Evolutionary conservation across 1,284 basidiomycete genomes (phyloP), one percentile per base, ranked within the genome.

Genomic region (Trichosporon sp.): DNA sequence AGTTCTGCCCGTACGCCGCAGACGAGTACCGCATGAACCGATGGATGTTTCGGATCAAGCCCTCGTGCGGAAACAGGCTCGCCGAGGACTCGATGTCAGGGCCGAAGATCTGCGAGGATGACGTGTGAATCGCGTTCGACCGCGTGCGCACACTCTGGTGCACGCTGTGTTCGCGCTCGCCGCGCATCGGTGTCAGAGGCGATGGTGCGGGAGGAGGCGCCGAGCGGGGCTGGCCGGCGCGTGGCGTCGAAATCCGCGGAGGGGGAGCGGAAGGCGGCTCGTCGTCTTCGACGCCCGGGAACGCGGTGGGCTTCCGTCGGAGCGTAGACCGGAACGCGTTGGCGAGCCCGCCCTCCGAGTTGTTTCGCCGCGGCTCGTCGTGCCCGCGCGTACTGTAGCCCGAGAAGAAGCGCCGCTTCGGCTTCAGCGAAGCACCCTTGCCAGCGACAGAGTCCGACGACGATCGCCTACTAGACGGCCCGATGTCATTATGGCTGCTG

Each of bases 1-100:
- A 86, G 67, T 76, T 78, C 73, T 81, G 79, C 2, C 84, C 85
- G 66, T 85, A 85, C 6, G 84, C 84, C 0, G 84, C 84, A 23
- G 79, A 81, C 9, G 83, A 80, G 73, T 84, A 86, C 21, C 84
- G 77, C 80, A 85, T 85, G 72, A 86, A 87, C 3, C 81, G 78
- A 67, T 84, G 82, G 56, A 86, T 78, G 68, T 87, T 86, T 62
- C 76, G 75, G 53, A 85, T 80, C 18, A 86, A 74, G 47, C 83
- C 81, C 18, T 80, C 78, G 34, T 78, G 77, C 0, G 86, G 86
- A 69, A 84, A 86, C 15, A 83, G 76, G 63, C 71, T 72, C 9
- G 66, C 70, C 1, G 75, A 70, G 8, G 74, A 68, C 23, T 72
- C 75, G 21, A 67, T 64, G n/a, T 44, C 53, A 15, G 69, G 69